Percentiles rank a stretch among this genome's conserved stretches.
These are phyloP conservation scores for Alternaria rosae DNA, from an alignment of 2,329 filamentous ascomycete species.

Conservation along the genomic window DNA sequence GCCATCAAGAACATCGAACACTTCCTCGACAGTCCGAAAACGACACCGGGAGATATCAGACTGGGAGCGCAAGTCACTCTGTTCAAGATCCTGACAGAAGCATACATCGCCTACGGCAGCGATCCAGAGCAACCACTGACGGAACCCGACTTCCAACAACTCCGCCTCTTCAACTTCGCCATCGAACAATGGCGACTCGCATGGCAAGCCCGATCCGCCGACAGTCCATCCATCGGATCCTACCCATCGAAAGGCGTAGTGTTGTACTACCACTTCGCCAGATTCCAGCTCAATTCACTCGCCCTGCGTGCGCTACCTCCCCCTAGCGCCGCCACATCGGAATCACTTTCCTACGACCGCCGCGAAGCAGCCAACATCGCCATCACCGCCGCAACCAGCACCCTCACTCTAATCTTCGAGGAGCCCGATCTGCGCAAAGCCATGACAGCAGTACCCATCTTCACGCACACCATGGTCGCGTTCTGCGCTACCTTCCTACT, in stretches of 20 bases:
- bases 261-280: slow-evolving; percentile 63
- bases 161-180: slow-evolving; percentile 52
- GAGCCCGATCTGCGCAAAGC: slow-evolving; percentile 55
- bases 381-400: slow-evolving; percentile 57
- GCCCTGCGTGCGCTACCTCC: slow-evolving; percentile 52
- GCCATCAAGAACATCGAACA: slow-evolving; percentile 48
- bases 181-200: slow-evolving; percentile 54
- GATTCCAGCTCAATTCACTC: slow-evolving; percentile 61
- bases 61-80: slow-evolving; percentile 42
- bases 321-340: slow-evolving; percentile 55
- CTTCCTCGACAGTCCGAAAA: slow-evolving; percentile 39
- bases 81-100: slow-evolving; percentile 45
- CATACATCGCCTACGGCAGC: slow-evolving; percentile 44
- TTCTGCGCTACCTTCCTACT: slow-evolving; percentile 62
- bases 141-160: slow-evolving; percentile 48
- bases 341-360: slow-evolving; percentile 54
- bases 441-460: slow-evolving; percentile 57
- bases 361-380: slow-evolving; percentile 52
- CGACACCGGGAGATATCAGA: slow-evolving; percentile 40
- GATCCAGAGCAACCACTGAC: slow-evolving; percentile 47
- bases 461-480: slow-evolving; percentile 62
- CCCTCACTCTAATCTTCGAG: slow-evolving; percentile 56
- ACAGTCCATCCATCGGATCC: slow-evolving; percentile 38
- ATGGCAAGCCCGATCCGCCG: slow-evolving; percentile 47
- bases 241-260: slow-evolving; percentile 59